These are phyloP conservation scores for Oldenlandia corymbosa DNA, from an alignment of 257 asterid species.

Conservation along the genomic window DNA sequence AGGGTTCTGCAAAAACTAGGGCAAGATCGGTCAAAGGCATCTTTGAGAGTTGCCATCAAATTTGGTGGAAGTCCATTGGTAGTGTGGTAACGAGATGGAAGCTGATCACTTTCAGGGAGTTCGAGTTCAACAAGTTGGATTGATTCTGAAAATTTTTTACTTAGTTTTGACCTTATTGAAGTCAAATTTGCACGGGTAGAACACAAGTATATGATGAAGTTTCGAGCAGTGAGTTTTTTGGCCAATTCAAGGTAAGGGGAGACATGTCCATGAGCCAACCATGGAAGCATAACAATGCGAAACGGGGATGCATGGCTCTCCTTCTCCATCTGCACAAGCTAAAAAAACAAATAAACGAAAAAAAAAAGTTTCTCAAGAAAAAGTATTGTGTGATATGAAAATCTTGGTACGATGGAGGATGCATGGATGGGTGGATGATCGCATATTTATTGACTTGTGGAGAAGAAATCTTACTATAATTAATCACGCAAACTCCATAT, in stretches of 20 bases:
- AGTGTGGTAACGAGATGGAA: slow-evolving; percentile 11
- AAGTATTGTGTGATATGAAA: too few species aligned
- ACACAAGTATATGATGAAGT: neutral
- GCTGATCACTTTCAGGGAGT: slow-evolving; percentile 2
- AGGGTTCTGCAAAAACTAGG: slow-evolving; percentile 1
- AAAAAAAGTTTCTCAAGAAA: too few species aligned
- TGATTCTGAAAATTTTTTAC: neutral
- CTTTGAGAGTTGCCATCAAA: slow-evolving; percentile 4
- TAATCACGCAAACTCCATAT: too few species aligned
- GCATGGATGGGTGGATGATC: too few species aligned
- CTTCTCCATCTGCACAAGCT: too few species aligned
- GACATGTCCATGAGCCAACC: slow-evolving; percentile 15
- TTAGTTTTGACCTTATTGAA: slow-evolving; percentile 4
- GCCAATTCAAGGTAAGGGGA: slow-evolving; percentile 20
- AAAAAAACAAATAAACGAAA: too few species aligned
- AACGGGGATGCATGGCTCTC: too few species aligned
- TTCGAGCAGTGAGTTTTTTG: slow-evolving; percentile 8
- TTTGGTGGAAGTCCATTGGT: slow-evolving; percentile 17
- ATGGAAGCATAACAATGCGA: slow-evolving; percentile 18
- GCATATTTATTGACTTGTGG: too few species aligned
- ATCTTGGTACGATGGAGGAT: too few species aligned
- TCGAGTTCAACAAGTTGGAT: slow-evolving; percentile 16
- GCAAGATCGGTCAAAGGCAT: neutral
- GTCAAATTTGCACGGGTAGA: slow-evolving; percentile 1
- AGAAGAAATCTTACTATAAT: too few species aligned